Base-by-base conservation (phyloP, 257 asterid species). In the Nicotiana tabacum region DNA sequence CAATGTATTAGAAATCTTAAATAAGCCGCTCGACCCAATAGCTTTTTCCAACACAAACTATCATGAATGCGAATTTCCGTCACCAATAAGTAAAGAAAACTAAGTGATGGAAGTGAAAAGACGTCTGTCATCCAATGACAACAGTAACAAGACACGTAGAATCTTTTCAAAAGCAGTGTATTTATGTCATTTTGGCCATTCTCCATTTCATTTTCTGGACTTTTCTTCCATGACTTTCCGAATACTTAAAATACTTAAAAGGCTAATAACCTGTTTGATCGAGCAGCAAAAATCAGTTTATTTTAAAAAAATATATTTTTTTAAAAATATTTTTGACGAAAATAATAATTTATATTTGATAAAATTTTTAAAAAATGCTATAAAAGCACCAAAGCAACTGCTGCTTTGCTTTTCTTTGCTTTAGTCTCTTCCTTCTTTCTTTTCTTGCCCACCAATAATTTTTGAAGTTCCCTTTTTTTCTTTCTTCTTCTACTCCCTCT, bases 401-500 rank as follows among this genome's bases (percentile, higher is more conserved):
- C 58, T 77, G 53, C 68, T 60, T 77, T 60, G 32, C 48, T 56
- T 24, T 24, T 24, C 27, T 24, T 60, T 60, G 27, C 58, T 43
- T 51, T 74, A 24, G 32, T 37, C 8, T 67, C 74, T 48, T 60
- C 58, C 55, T 76, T 51, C 84, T 74, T 66, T 81, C 77, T 48
- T 48, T 74, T 16, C n/a, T 80, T 39, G 3, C 64, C 43, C 27
- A 61, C 57, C 83, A 80, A 80, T 64, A 21, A 80, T 43, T 80
- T 72, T 80, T 65, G 29, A 80, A 65, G 69, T 66, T 62, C 72
- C 62, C 16, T 10, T 51, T 62, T 80, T 27, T 51, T 13, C 9
- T 68, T 68, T 57, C 10, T 78, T 78, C 83, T 80, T 80, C 58
- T 12, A 13, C 48, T 72, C 6, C 35, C 61, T 5, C 13, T 60